Evolutionary conservation across 257 asterid genomes (phyloP), one percentile per base, ranked within the genome.

Genomic region (Scutellaria minor): DNA sequence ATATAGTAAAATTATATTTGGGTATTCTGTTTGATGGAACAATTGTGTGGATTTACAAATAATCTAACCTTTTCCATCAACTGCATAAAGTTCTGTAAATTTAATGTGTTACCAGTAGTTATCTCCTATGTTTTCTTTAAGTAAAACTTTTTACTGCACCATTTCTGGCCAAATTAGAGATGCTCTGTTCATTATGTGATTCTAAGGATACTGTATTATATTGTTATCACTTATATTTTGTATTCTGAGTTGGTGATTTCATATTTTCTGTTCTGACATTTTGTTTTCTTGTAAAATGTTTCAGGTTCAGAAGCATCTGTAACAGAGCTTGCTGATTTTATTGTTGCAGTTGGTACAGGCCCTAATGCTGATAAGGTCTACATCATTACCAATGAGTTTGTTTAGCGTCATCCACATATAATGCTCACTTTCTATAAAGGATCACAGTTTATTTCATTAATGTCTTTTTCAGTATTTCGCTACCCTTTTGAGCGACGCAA

Each of bases 251-350:
- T 59, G 56, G 78, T 52, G 37, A 51, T 48, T 71, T 18, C 35
- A 24, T 41, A 59, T 63, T 46, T 35, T 60, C 60, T 73, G 51
- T 72, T 51, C 44, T 60, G 10, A 9, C 14, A 13, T 20, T 13
- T 66, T 72, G 4, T 70, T 59, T 45, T 37, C 46, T 46, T 20
- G 56, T 50, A 4, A 74, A 22, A 35, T 52, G 37, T 76, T 48
- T 60, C 86, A 95, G 99, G 99, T 85, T 86, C 96, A 41, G 86
- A 85, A 71, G 89, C 84, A 74, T 78, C 97, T 61, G 66, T 86
- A 6, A 59, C 79, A 14, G 87, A 80, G 73, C 95, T 95, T 71
- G 91, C 99, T 54, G 86, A 84, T 24, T 81, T 90, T 64, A 90
- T 95, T 72, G 76, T 91, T 48, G 74, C 89, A 2, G 84, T 70